These are phyloP conservation scores for Nevesoporus exiguus DNA, from an alignment of 768 basidiomycete genomes.

Conservation along the genomic window DNA sequence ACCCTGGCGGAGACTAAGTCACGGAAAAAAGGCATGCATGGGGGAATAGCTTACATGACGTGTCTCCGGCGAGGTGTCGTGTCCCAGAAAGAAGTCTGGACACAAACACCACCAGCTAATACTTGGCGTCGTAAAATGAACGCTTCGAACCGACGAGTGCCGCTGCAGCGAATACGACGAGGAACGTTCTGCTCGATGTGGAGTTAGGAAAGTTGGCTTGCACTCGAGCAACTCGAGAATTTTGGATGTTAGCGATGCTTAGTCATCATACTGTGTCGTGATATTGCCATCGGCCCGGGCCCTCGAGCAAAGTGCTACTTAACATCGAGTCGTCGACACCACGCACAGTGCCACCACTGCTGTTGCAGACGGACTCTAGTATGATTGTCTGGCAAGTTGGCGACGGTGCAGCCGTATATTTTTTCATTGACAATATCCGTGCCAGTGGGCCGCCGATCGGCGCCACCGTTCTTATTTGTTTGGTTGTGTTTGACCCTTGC, in stretches of 20 bases:
- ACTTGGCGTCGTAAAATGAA: neutral
- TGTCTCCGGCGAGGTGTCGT: slow-evolving; percentile 1
- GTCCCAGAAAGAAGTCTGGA: too few species aligned
- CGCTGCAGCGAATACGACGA: neutral
- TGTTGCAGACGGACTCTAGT: too few species aligned
- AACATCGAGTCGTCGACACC: neutral
- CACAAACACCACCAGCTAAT: too few species aligned
- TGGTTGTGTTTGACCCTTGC: slow-evolving; percentile 19
- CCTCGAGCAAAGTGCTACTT: neutral
- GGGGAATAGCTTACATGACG: slow-evolving; percentile 17
- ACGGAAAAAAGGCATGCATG: neutral
- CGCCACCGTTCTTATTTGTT: slow-evolving; percentile 9
- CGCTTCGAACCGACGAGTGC: too few species aligned
- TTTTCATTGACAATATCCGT: too few species aligned
- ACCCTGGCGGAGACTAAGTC: slow-evolving; percentile 26
- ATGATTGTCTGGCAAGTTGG: too few species aligned
- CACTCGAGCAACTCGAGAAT: neutral
- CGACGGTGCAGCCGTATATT: neutral
- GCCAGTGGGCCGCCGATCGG: neutral
- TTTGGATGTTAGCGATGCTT: slow-evolving; percentile 7
- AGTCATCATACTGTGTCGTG: slow-evolving; percentile 17
- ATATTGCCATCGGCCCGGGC: neutral
- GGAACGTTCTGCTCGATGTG: neutral
- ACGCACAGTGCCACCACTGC: too few species aligned
- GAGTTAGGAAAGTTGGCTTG: neutral